phyloP scores from a whole-genome alignment of 805 yeast genomes.

The Wickerhamomyces chambardii region DNA sequence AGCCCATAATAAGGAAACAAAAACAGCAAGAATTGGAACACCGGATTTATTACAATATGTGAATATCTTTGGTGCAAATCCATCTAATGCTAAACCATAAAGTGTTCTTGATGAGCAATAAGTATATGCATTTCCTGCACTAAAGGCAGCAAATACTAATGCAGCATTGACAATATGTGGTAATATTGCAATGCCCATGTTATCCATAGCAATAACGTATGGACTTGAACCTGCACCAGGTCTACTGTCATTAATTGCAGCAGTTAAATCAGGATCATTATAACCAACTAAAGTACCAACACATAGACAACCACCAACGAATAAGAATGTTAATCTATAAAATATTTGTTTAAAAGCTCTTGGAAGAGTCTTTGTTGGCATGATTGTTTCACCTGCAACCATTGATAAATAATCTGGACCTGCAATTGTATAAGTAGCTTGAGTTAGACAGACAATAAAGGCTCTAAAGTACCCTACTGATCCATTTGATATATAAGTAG shows the following conservation, averaged over 20 bases:
- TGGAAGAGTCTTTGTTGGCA: slow-evolving; percentile 62
- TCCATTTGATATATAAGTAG: slow-evolving; percentile 45
- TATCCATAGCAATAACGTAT: slow-evolving; percentile 74
- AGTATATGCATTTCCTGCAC: slow-evolving; percentile 78
- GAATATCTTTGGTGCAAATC: slow-evolving; percentile 66
- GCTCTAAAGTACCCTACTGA: slow-evolving; percentile 61
- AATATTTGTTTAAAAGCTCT: slow-evolving; percentile 72
- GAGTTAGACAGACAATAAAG: slow-evolving; percentile 55
- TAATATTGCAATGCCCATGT: slow-evolving; percentile 53
- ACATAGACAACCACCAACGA: slow-evolving; percentile 65
- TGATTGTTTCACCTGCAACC: slow-evolving; percentile 75
- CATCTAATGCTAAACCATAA: slow-evolving; percentile 61
- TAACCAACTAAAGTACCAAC: slow-evolving; percentile 72
- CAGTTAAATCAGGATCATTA: slow-evolving; percentile 50
- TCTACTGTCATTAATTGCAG: slow-evolving; percentile 48
- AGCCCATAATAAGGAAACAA: slow-evolving; percentile 47
- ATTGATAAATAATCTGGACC: slow-evolving; percentile 84
- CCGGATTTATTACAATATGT: slow-evolving; percentile 55
- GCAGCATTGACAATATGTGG: slow-evolving; percentile 78
- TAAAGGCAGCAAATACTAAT: slow-evolving; percentile 64
- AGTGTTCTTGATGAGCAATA: slow-evolving; percentile 64
- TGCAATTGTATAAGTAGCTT: slow-evolving; percentile 72
- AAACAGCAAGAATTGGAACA: slow-evolving; percentile 56
- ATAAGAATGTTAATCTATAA: slow-evolving; percentile 56
- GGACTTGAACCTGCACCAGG: slow-evolving; percentile 81